Base-by-base conservation (phyloP, 495 filamentous ascomycete species). In the Aspergillus ostianus region DNA sequence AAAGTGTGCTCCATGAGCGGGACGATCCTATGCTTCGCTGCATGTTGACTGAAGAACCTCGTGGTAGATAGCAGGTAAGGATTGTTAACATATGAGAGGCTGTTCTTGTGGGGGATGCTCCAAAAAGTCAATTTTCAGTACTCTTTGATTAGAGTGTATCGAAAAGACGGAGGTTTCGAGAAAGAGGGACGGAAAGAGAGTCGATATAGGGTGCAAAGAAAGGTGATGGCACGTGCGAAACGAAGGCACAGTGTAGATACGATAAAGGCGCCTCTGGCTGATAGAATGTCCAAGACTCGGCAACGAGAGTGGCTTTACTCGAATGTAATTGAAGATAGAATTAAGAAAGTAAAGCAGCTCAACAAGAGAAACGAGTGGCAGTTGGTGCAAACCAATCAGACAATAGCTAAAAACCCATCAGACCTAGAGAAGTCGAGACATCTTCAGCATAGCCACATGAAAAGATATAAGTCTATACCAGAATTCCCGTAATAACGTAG, bases 1-100 rank as follows among this genome's bases (percentile, higher is more conserved):
- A 10, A 10, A 47, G 4, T 18, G 56, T 15, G n/a, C 53, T 21
- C 49, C 64, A 63, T 52, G 57, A 49, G 44, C 26, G 30, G 10
- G 30, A 12, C 30, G 8, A 3, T 12, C 30, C 6, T 32, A 7
- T 32, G 30, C 10, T 7, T 2, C 6, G 6, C 10, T 32, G 30
- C 30, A 32, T 32, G 8, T 7, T 32, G 30, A 32, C 6, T 12
- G 10, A 32, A 32, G 2, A 1, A 32, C 10, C 6, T 12, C 7
- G 6, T 4, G 6, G 2, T 32, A 1, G 30, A 32, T 26, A 26
- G 23, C 23, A 2, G 2, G 23, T 26, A 26, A 26, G 23, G 4
- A 26, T 2, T 26, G 4, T 26, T 2, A 26, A 26, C 2, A 26
- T 26, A 26, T n/a, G n/a, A n/a, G n/a, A n/a, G n/a, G n/a, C n/a